Evolutionary conservation across 257 asterid genomes (phyloP).

Genomic region (Leonotis leonurus): DNA sequence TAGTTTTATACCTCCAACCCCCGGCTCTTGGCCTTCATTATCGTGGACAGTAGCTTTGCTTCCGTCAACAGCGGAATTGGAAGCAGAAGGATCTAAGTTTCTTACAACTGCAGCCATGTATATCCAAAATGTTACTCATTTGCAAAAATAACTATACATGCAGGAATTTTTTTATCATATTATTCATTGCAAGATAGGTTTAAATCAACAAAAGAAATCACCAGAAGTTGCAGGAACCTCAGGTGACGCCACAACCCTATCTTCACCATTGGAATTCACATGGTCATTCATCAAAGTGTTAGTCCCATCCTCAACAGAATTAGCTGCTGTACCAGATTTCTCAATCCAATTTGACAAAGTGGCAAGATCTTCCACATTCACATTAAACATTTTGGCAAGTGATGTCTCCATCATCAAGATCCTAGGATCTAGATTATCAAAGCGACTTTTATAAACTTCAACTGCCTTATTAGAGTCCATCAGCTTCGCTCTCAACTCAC

Average conservation of each 20-base stretch:
- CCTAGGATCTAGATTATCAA: conserved; percentile 11
- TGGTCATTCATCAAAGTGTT: neutral
- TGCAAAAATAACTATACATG: no score
- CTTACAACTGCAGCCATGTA: neutral
- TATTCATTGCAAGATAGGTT: neutral
- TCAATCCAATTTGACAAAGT: neutral
- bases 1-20: neutral
- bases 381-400: conserved; percentile 12
- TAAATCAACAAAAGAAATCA: neutral
- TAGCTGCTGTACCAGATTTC: neutral
- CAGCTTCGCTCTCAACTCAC: conserved; percentile 8
- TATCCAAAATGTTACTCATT: neutral
- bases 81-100: neutral
- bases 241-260: neutral
- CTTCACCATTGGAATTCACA: neutral
- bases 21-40: neutral
- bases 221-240: neutral
- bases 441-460: neutral
- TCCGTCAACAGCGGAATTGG: neutral
- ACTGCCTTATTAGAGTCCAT: conserved; percentile 4
- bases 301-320: neutral
- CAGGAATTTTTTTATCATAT: no score
- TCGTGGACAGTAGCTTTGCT: neutral
- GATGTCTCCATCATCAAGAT: conserved; percentile 9
- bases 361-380: conserved; percentile 16